phyloP scores from a whole-genome alignment of 805 yeast species.

The Ogataea henricii region DNA sequence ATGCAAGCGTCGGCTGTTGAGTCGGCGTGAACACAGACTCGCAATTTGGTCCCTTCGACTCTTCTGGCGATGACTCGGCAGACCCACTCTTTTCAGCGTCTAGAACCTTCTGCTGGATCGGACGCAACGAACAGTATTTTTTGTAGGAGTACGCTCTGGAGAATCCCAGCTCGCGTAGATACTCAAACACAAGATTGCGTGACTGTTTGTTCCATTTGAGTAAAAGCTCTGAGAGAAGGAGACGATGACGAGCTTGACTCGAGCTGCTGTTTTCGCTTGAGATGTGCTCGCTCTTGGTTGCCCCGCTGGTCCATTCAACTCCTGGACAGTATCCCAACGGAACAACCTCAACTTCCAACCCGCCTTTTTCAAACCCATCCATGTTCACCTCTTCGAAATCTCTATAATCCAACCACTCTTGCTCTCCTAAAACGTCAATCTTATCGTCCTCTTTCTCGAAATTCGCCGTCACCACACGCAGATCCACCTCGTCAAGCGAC shows the following conservation, averaged over 20 bases:
- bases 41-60: too few species aligned
- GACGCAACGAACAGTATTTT: slow-evolving; percentile 31
- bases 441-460: slow-evolving; percentile 31
- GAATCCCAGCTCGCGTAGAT: slow-evolving; percentile 50
- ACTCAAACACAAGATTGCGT: slow-evolving; percentile 64
- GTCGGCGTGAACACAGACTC: background rate
- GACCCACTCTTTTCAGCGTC: background rate
- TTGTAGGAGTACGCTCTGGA: slow-evolving; percentile 43
- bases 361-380: slow-evolving; percentile 40
- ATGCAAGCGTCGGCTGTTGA: background rate
- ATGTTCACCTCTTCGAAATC: slow-evolving; percentile 63
- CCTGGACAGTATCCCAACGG: background rate
- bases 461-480: slow-evolving; percentile 54
- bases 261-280: too few species aligned
- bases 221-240: slow-evolving; percentile 47
- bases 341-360: slow-evolving; percentile 40
- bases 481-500: slow-evolving; percentile 54
- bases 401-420: slow-evolving; percentile 59
- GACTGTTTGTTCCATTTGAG: slow-evolving; percentile 76
- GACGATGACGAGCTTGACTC: background rate
- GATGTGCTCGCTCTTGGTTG: background rate
- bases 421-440: slow-evolving; percentile 50
- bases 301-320: background rate
- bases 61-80: background rate
- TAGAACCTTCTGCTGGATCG: slow-evolving; percentile 11